Conservation (phyloP, 2,329 filamentous ascomycete species). For the Lecanicillium sp. region DNA sequence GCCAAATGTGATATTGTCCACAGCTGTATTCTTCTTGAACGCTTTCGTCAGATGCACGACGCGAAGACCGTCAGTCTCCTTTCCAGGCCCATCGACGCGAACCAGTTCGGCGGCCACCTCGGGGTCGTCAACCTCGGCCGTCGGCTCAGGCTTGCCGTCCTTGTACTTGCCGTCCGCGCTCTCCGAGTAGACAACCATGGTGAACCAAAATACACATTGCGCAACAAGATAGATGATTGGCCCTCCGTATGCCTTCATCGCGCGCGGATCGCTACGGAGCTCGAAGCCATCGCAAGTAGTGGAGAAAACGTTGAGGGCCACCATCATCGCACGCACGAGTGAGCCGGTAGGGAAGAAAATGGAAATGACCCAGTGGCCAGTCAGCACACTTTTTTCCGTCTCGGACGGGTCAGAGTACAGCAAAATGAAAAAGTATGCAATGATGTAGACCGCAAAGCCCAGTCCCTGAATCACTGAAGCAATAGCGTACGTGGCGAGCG, state of each 20-base stretch:
- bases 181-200: constrained; percentile 67
- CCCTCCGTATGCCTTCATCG: constrained; percentile 66
- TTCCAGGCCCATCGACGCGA: constrained; percentile 23
- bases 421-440: constrained; percentile 62
- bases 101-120: constrained; percentile 21
- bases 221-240: constrained; percentile 72
- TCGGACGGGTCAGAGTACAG: constrained; percentile 64
- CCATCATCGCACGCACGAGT: constrained; percentile 62
- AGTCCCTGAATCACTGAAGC: constrained; percentile 67
- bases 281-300: constrained; percentile 59
- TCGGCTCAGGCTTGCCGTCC: constrained; percentile 16
- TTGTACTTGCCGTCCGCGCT: constrained; percentile 41
- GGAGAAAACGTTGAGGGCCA: constrained; percentile 72
- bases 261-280: constrained; percentile 60
- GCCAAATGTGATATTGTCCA: constrained; percentile 66
- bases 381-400: constrained; percentile 59
- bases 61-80: constrained; percentile 45
- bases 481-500: constrained; percentile 74
- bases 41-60: constrained; percentile 62
- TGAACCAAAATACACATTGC: constrained; percentile 63
- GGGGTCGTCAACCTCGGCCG: constrained; percentile 19
- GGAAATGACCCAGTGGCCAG: constrained; percentile 67
- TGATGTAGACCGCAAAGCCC: constrained; percentile 60
- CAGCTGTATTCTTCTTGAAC: constrained; percentile 58
- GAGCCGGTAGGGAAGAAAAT: constrained; percentile 67